phyloP scores from a whole-genome alignment of 148 eudicot species.

The Rhododendron henanense region DNA sequence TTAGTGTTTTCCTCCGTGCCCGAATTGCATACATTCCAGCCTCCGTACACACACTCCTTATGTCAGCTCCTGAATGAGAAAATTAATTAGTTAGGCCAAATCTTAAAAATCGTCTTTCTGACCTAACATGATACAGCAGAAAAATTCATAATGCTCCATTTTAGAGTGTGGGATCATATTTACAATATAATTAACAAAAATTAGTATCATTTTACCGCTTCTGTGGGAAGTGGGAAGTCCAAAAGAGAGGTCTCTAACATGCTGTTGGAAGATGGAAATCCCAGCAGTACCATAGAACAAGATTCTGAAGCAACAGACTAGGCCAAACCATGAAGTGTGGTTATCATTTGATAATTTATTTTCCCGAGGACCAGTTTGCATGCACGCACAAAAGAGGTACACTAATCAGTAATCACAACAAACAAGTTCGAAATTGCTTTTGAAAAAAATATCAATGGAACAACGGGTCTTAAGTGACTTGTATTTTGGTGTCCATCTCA shows the following conservation, averaged over 20 bases:
- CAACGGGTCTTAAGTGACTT: not conserved
- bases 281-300: not conserved
- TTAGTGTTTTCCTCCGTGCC: slow-evolving; percentile 83
- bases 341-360: not conserved
- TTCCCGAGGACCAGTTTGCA: not conserved
- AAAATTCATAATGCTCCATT: not conserved
- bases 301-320: not conserved
- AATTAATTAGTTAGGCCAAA: not conserved
- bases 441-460: not conserved
- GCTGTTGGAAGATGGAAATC: not conserved
- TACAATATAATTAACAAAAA: no score
- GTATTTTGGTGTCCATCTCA: not conserved
- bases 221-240: not conserved
- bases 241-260: not conserved
- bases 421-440: not conserved
- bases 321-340: not conserved
- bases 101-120: not conserved
- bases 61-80: slow-evolving; percentile 66
- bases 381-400: not conserved
- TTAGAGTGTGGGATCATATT: not conserved
- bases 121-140: not conserved
- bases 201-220: not conserved
- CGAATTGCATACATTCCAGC: slow-evolving; percentile 93
- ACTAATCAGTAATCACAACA: not conserved
- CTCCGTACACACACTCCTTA: slow-evolving; percentile 90